These are phyloP conservation scores for Diaporthe ilicicola DNA, from an alignment of 2,329 filamentous ascomycete genomes.

Conservation along the genomic window DNA sequence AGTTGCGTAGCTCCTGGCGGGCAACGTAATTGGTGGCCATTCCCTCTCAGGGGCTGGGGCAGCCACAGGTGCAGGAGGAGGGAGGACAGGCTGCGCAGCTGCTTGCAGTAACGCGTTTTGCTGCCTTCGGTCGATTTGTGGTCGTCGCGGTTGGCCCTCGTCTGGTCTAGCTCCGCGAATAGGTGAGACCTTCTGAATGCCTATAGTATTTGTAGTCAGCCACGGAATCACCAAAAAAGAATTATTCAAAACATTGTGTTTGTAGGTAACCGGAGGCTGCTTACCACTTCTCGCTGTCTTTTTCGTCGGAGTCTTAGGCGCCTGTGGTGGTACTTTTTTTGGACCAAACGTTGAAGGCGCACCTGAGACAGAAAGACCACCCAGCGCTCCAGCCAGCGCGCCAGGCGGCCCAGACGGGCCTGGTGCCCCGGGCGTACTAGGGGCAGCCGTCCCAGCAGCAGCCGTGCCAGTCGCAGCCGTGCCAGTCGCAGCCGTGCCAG, in stretches of 20 bases:
- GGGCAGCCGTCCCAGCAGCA: neutral
- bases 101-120: neutral
- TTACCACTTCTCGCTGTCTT: neutral
- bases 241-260: too few relatives aligned
- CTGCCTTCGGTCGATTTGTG: neutral
- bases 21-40: neutral
- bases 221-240: too few relatives aligned
- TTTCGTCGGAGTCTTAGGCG: neutral
- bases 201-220: neutral
- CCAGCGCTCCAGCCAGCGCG: too few relatives aligned
- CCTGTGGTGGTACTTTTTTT: too few relatives aligned
- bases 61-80: neutral
- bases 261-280: too few relatives aligned
- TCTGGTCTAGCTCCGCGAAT: neutral
- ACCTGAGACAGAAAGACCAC: neutral
- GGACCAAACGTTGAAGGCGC: neutral
- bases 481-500: neutral
- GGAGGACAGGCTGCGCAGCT: rapidly evolving
- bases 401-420: too few relatives aligned
- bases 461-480: neutral
- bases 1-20: neutral
- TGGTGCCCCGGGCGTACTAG: too few relatives aligned
- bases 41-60: neutral
- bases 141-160: neutral
- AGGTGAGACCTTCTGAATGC: neutral